phyloP scores from a whole-genome alignment of 2,329 filamentous ascomycete genomes.

The Penicillium sp. region DNA sequence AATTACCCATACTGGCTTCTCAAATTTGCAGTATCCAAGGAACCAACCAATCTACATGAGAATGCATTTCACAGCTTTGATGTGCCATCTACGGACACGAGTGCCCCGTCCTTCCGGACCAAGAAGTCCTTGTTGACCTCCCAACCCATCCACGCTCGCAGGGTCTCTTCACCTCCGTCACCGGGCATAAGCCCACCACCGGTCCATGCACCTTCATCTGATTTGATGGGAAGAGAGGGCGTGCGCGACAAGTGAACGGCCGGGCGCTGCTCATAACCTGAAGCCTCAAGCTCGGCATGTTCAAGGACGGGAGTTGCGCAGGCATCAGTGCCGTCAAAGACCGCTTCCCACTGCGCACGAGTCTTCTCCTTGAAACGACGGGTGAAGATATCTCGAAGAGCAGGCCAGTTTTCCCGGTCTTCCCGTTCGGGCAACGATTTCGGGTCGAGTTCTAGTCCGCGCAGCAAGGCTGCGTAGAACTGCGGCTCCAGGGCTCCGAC shows the following conservation, averaged over 20 bases:
- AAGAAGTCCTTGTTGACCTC: slow-evolving; percentile 64
- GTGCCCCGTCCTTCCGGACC: slow-evolving; percentile 54
- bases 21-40: not conserved
- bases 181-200: slow-evolving; percentile 59
- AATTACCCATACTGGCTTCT: not conserved
- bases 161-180: slow-evolving; percentile 63
- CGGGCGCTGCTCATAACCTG: slow-evolving; percentile 46
- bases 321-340: slow-evolving; percentile 88
- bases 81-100: slow-evolving; percentile 49
- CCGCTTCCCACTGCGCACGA: slow-evolving; percentile 70
- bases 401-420: slow-evolving; percentile 63
- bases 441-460: slow-evolving; percentile 58
- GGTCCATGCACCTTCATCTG: slow-evolving; percentile 64
- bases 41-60: not conserved
- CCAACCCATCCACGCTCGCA: slow-evolving; percentile 75
- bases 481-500: slow-evolving; percentile 87
- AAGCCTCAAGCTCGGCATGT: slow-evolving; percentile 64
- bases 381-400: slow-evolving; percentile 58
- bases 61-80: slow-evolving; percentile 23
- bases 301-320: slow-evolving; percentile 85
- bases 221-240: slow-evolving; percentile 56
- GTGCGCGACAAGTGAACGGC: slow-evolving; percentile 57
- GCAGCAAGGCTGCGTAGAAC: slow-evolving; percentile 67
- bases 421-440: slow-evolving; percentile 46
- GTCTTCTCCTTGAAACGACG: slow-evolving; percentile 63